phyloP scores from a whole-genome alignment of 352 stramenopile species.

The Peronospora farinosa region DNA sequence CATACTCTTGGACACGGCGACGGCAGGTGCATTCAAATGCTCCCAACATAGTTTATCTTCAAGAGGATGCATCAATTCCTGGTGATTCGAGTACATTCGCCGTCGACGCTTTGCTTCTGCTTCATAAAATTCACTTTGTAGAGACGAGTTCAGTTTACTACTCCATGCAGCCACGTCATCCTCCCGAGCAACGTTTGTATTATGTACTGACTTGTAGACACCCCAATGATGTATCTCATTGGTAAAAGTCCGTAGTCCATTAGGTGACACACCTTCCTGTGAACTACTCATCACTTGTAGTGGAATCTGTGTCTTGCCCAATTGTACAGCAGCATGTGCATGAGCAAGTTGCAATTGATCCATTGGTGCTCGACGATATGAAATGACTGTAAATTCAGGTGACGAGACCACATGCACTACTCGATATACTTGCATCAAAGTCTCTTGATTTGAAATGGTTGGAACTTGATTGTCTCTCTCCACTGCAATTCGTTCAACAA shows the following conservation, averaged over 20 bases:
- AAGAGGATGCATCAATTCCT: conserved; percentile 13
- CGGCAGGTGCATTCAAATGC: conserved; percentile 29
- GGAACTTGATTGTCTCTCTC: conserved; percentile 36
- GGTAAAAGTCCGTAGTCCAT: background rate
- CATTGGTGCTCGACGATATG: conserved; percentile 48
- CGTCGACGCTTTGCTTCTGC: conserved; percentile 11
- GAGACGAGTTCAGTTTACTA: background rate
- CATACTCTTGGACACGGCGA: conserved; percentile 58
- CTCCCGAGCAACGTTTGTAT: conserved; percentile 4
- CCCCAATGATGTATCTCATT: background rate
- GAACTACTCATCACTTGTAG: conserved; percentile 5
- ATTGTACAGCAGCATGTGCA: conserved; percentile 2
- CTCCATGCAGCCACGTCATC: background rate
- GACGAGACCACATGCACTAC: conserved; percentile 45
- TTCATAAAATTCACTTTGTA: conserved; percentile 1
- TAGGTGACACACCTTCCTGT: conserved; percentile 2
- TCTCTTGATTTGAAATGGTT: conserved; percentile 9
- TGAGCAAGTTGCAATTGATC: background rate
- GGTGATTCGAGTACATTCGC: background rate
- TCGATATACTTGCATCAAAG: conserved; percentile 33
- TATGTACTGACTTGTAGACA: background rate
- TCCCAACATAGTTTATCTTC: conserved; percentile 55
- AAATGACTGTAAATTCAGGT: conserved; percentile 66
- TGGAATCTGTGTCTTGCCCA: conserved; percentile 1
- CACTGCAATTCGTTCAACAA: conserved; percentile 37